Conservation (phyloP, 148 eudicot species). For the Vaccinium myrtillus region DNA sequence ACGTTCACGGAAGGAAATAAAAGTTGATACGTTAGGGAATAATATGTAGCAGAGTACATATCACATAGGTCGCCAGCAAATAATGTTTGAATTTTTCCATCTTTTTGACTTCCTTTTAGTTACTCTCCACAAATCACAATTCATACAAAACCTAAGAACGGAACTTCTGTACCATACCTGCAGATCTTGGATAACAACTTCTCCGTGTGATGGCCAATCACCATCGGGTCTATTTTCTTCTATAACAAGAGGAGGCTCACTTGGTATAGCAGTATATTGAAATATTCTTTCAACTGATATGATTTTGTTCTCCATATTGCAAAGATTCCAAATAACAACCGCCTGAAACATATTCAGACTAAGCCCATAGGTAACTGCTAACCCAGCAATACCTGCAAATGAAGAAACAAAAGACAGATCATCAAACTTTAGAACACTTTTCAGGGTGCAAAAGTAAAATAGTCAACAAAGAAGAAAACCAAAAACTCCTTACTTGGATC, state of each 20-base stretch:
- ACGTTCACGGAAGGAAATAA: too few species aligned
- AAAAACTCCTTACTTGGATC: constrained; percentile 37
- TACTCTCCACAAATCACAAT: not conserved
- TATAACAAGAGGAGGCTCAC: constrained; percentile 54
- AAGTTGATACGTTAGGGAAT: not conserved
- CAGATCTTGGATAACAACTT: constrained; percentile 40
- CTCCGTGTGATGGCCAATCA: constrained; percentile 55
- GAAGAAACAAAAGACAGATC: not conserved
- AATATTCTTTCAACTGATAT: constrained; percentile 69
- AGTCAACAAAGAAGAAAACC: not conserved
- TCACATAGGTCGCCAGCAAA: not conserved
- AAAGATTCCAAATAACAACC: constrained; percentile 37
- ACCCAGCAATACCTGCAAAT: constrained; percentile 53
- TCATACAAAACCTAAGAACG: not conserved
- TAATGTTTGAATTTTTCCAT: not conserved
- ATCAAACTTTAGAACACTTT: not conserved
- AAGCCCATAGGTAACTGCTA: constrained; percentile 60
- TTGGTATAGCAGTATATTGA: constrained; percentile 46
- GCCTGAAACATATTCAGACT: constrained; percentile 47
- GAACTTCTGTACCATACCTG: constrained; percentile 30
- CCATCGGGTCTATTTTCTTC: constrained; percentile 42
- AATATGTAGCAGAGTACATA: not conserved
- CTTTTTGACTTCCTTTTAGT: not conserved
- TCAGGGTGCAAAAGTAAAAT: not conserved
- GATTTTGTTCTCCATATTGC: constrained; percentile 52